These are phyloP conservation scores for Vitis rotundifolia DNA, from an alignment of 164 flowering plant species.

Conservation along the genomic window DNA sequence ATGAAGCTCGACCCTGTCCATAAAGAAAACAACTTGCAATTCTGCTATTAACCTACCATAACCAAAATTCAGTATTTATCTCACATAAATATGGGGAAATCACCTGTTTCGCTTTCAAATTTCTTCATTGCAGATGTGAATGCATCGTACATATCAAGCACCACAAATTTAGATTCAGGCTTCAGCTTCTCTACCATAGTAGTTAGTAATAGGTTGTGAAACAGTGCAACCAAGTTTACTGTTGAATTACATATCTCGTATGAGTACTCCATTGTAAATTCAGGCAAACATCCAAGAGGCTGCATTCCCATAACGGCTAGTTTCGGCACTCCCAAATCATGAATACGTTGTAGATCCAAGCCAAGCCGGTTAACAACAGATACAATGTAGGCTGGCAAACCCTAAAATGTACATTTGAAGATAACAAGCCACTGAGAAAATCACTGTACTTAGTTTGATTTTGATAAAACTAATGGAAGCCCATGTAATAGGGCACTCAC, in stretches of 20 bases:
- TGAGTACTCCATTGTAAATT: background rate
- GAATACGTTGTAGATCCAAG: conserved; percentile 4
- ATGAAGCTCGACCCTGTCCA: too few relatives aligned
- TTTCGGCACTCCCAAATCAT: conserved; percentile 9
- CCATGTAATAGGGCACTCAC: too few relatives aligned
- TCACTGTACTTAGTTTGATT: background rate
- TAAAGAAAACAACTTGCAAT: too few relatives aligned
- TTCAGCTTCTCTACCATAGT: background rate
- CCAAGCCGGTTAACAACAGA: conserved; percentile 9
- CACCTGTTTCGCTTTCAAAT: background rate
- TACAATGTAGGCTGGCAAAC: background rate
- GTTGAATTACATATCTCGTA: conserved; percentile 5
- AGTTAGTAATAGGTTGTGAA: conserved; percentile 8
- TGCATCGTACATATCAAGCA: background rate
- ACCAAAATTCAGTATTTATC: too few relatives aligned
- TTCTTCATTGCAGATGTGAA: background rate
- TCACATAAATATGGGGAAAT: conserved; percentile 13
- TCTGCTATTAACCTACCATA: too few relatives aligned
- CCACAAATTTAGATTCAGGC: background rate
- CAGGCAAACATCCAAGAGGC: conserved; percentile 20
- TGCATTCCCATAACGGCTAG: conserved; percentile 2
- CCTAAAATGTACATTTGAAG: background rate
- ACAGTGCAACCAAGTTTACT: background rate
- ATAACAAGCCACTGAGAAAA: background rate
- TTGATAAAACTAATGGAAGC: too few relatives aligned